Evolutionary conservation across 805 yeast genomes (phyloP), one percentile per base, ranked within the genome.

Genomic region (Wickerhamiella sergipiensis): DNA sequence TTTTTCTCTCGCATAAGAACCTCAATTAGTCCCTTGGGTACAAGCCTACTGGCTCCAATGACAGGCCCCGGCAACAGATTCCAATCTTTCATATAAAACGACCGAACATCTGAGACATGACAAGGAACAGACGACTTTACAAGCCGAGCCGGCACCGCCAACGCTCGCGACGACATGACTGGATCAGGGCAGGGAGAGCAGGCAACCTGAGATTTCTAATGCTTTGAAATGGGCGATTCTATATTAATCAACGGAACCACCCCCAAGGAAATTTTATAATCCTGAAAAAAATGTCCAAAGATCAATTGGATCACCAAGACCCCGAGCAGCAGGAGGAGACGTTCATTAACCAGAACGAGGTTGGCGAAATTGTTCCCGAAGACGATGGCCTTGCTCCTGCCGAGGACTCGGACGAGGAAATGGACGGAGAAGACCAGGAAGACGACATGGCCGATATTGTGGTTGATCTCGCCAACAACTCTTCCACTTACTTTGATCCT

Each of bases 401-500:
- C 10, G 66, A 54, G 7, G 61, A 53, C 6, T 64, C 55, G 5
- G 61, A 49, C 2, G 62, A 59, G 31, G 61, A 53, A 6, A 61
- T 54, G n/a, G 64, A 50, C 19, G 71, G 66, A 22, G 71, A 67
- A 29, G 65, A 61, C 50, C 70, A 57, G 15, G 66, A 56, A 39
- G 70, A 66, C 52, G 78, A 75, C 49, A 73, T 71, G 46, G 77
- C 79, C 48, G 70, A 73, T 40, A 67, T 85, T 43, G 95, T 85
- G 66, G 77, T 90, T 33, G 97, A 89, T 62, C 71, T 89, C 80
- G 74, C 89, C 47, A 90, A 90, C 68, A 90, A 90, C 68, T 86
- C 97, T 7, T 77, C 82, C 70, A 72, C 86, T 0, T 92, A 86
- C 66, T 92, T 92, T 65, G 98, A 92, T 64, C 75, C 76, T 57